Conservation (phyloP, 176 grass and related monocot species). For the Pharus latifolius region DNA sequence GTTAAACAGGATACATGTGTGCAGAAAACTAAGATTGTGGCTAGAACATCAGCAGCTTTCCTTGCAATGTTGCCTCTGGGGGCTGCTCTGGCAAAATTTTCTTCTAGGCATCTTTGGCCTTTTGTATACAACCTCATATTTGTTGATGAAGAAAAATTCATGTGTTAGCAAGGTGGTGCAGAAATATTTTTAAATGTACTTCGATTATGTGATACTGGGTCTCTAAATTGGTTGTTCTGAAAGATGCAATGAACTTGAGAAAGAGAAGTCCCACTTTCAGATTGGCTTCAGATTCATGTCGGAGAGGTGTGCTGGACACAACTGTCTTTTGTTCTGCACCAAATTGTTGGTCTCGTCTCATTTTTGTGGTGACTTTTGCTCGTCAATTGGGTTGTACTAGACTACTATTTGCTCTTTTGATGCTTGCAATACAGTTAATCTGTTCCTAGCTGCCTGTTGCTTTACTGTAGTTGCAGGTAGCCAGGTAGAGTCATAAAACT, state of each 20-base stretch:
- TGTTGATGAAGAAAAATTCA: neutral
- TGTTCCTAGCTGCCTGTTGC: neutral
- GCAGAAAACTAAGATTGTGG: neutral
- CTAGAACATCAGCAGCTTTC: neutral
- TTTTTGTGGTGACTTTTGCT: neutral
- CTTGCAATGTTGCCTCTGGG: no score
- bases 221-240: neutral
- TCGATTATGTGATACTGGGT: neutral
- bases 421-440: neutral
- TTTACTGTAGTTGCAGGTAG: neutral
- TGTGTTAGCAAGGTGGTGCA: slow-evolving; percentile 1
- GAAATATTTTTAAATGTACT: neutral
- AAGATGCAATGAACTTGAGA: slow-evolving; percentile 6
- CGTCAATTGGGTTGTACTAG: neutral
- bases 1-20: neutral
- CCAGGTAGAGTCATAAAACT: no score
- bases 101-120: neutral
- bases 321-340: slow-evolving; percentile 1
- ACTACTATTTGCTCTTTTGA: neutral
- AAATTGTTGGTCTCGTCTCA: neutral
- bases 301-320: neutral
- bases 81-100: no score
- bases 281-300: neutral
- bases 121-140: neutral
- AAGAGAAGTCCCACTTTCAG: neutral